A percentile compares a stretch with the other conserved stretches of the same genome.
Evolutionary conservation across 306 rosid species (phyloP).

Genomic region (Cicer bijugum): DNA sequence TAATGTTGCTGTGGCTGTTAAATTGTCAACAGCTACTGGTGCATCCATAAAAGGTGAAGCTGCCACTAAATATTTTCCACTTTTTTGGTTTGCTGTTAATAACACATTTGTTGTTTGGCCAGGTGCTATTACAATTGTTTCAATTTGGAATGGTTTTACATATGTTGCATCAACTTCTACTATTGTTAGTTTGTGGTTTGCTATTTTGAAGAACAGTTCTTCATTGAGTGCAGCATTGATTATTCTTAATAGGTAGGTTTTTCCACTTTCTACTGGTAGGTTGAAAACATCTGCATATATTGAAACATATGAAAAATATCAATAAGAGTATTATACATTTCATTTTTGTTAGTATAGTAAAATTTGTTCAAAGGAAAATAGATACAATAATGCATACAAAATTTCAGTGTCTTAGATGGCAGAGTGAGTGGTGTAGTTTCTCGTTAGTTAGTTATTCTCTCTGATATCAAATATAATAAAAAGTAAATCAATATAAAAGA

Average conservation of each 20-base stretch:
- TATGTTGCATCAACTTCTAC: constrained; percentile 91
- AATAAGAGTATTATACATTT: neutral
- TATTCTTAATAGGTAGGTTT: constrained; percentile 68
- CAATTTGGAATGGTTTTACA: constrained; percentile 73
- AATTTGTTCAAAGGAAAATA: neutral
- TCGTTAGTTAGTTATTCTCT: too few relatives aligned
- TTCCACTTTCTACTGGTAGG: constrained; percentile 64
- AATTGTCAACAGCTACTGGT: constrained; percentile 69
- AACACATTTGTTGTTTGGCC: constrained; percentile 92
- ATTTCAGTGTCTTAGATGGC: neutral
- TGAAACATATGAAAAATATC: neutral
- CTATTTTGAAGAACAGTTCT: constrained; percentile 91
- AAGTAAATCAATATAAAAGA: too few relatives aligned
- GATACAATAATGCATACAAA: neutral
- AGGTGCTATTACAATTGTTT: constrained; percentile 75
- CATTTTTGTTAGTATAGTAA: neutral
- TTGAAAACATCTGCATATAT: constrained; percentile 58
- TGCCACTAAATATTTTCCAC: constrained; percentile 71
- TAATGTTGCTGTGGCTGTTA: constrained; percentile 72
- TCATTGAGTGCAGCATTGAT: constrained; percentile 99
- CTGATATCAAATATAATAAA: too few relatives aligned
- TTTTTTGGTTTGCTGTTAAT: constrained; percentile 56
- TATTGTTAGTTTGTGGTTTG: constrained; percentile 72
- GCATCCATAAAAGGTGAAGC: constrained; percentile 86
- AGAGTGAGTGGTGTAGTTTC: neutral